Conservation (phyloP, 2,329 filamentous ascomycete species). For the Monilinia vaccinii-corymbosi region DNA sequence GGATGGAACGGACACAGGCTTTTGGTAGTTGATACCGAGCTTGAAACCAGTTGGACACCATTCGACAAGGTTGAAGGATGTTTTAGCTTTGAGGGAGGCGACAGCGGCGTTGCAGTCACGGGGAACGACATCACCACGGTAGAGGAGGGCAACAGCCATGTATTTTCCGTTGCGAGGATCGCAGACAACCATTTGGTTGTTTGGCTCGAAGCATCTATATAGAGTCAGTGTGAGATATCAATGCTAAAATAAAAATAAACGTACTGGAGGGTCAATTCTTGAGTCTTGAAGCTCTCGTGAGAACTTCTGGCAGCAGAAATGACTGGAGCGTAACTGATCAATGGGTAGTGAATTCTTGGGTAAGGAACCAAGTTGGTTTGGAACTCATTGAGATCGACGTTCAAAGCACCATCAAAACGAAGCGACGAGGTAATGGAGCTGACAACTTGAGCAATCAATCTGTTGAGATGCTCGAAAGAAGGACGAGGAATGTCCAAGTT, state of each 20-base stretch:
- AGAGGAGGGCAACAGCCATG: slow-evolving; percentile 58
- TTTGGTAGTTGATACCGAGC: slow-evolving; percentile 94
- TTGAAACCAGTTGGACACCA: slow-evolving; percentile 99
- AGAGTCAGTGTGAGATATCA: slow-evolving; percentile 7
- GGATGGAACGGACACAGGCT: slow-evolving; percentile 42
- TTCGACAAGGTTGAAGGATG: slow-evolving; percentile 72
- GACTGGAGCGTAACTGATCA: slow-evolving; percentile 57
- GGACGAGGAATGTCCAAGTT: slow-evolving; percentile 57
- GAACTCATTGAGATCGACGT: slow-evolving; percentile 61
- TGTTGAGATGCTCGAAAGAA: slow-evolving; percentile 55
- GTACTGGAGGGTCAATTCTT: slow-evolving; percentile 55
- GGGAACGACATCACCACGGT: slow-evolving; percentile 57
- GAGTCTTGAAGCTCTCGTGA: slow-evolving; percentile 58
- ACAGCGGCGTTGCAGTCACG: slow-evolving; percentile 52
- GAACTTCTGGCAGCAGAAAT: slow-evolving; percentile 50
- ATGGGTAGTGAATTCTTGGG: slow-evolving; percentile 57
- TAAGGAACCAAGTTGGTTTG: slow-evolving; percentile 62
- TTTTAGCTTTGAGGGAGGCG: slow-evolving; percentile 51
- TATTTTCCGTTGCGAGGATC: slow-evolving; percentile 59
- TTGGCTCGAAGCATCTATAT: slow-evolving; percentile 49
- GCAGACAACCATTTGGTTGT: slow-evolving; percentile 61
- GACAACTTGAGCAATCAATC: slow-evolving; percentile 58
- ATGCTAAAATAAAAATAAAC: slow-evolving; percentile 15
- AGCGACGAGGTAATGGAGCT: slow-evolving; percentile 58
- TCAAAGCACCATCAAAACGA: slow-evolving; percentile 56